Evolutionary conservation across 495 filamentous ascomycete species (phyloP).

Genomic region (Talaromyces proteolyticus): DNA sequence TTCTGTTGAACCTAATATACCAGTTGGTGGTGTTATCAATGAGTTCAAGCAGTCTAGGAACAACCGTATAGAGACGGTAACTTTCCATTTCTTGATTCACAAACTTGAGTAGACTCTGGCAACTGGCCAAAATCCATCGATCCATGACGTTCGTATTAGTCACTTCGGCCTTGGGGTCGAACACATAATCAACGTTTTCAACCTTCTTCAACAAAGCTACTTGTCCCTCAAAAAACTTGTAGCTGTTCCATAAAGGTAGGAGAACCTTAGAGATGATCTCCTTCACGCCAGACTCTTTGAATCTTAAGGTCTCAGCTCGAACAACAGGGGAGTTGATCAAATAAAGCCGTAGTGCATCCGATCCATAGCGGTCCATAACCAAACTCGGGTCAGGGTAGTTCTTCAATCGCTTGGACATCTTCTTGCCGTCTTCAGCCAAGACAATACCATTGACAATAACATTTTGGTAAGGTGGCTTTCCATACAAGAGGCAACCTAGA

Average conservation of each 20-base stretch:
- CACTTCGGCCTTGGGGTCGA: conserved; percentile 67
- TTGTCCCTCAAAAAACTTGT: conserved; percentile 97
- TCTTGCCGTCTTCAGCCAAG: conserved; percentile 92
- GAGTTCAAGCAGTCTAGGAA: conserved; percentile 77
- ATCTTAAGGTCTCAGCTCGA: conserved; percentile 82
- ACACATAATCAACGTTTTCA: conserved; percentile 69
- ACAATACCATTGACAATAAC: conserved; percentile 97
- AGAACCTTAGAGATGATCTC: conserved; percentile 94
- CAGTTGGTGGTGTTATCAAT: conserved; percentile 98
- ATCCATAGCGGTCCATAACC: conserved; percentile 85
- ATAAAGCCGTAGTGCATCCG: conserved; percentile 90
- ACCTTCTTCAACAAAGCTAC: conserved; percentile 89
- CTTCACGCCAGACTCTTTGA: conserved; percentile 91
- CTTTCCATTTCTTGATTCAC: conserved; percentile 93
- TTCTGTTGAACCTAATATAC: conserved; percentile 99
- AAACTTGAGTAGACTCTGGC: conserved; percentile 87
- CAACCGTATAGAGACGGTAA: conserved; percentile 83
- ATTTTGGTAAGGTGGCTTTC: conserved; percentile 87
- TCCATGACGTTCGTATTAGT: conserved; percentile 94
- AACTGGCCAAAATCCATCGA: conserved; percentile 89
- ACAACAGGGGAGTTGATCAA: conserved; percentile 98
- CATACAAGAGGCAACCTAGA: conserved; percentile 87
- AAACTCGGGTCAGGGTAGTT: conserved; percentile 91
- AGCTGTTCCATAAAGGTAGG: conserved; percentile 94
- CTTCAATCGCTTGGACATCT: conserved; percentile 98